These are phyloP conservation scores for Chlorella variabilis DNA, from an alignment of 163 green algal species.

Conservation along the genomic window DNA sequence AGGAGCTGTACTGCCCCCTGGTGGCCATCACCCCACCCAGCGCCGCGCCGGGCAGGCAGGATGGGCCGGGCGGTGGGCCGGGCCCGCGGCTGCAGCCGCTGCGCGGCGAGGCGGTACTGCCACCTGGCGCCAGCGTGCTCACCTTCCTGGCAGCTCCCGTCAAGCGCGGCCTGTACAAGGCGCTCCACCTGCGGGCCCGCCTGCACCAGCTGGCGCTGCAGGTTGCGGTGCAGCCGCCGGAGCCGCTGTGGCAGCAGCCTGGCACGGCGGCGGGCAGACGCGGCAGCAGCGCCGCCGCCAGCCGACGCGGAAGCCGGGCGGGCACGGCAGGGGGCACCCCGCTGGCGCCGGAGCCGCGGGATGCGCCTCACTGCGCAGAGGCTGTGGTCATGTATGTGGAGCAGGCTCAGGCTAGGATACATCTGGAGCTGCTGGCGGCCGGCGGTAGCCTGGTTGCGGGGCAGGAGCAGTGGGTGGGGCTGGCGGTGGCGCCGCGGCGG, in stretches of 20 bases:
- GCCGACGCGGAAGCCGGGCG: neutral
- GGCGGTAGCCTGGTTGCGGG: conserved; percentile 52
- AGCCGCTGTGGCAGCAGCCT: conserved; percentile 19
- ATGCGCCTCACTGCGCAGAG: conserved; percentile 32
- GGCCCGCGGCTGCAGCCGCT: conserved; percentile 7
- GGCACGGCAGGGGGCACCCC: neutral
- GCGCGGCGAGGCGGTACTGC: conserved; percentile 5
- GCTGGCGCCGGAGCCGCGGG: conserved; percentile 9
- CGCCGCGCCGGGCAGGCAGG: neutral
- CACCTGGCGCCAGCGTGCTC: conserved; percentile 48
- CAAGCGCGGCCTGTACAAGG: conserved; percentile 55
- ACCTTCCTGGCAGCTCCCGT: conserved; percentile 48
- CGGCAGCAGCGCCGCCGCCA: neutral
- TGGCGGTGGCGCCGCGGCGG: conserved; percentile 41
- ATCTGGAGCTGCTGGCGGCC: conserved; percentile 28
- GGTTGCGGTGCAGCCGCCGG: neutral
- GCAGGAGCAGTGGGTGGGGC: conserved; percentile 55
- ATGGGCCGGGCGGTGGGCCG: neutral
- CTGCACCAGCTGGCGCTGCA: conserved; percentile 20
- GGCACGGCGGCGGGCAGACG: neutral
- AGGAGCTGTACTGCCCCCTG: conserved; percentile 49
- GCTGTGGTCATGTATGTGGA: conserved; percentile 50
- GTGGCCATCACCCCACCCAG: conserved; percentile 2
- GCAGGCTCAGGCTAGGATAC: conserved; percentile 42
- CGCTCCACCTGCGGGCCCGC: neutral